phyloP scores from a whole-genome alignment of 2,329 filamentous ascomycete genomes.

The Fusarium buxicola region DNA sequence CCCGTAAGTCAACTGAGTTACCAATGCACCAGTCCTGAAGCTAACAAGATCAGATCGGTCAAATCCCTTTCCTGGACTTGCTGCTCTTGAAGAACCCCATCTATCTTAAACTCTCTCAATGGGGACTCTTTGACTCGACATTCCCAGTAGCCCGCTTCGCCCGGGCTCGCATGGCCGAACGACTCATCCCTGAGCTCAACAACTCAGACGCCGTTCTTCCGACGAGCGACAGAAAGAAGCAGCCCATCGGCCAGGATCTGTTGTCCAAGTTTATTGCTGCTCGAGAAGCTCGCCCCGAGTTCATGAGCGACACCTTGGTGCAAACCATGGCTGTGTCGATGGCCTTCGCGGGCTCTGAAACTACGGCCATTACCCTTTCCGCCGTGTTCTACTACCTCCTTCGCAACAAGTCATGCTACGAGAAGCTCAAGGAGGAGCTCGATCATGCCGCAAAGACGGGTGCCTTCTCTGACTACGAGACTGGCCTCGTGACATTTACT shows the following conservation, averaged over 20 bases:
- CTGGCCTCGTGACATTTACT: conserved; percentile 74
- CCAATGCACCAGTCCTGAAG: fast-evolving
- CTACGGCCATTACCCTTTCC: conserved; percentile 79
- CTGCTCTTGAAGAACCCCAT: conserved; percentile 81
- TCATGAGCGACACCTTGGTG: conserved; percentile 77
- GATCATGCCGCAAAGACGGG: conserved; percentile 68
- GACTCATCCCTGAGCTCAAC: conserved; percentile 61
- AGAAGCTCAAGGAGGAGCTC: conserved; percentile 69
- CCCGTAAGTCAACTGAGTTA: conserved; percentile 58
- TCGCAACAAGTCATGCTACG: conserved; percentile 68
- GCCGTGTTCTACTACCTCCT: conserved; percentile 81
- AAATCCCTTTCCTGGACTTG: conserved; percentile 78
- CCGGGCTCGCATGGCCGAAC: conserved; percentile 73
- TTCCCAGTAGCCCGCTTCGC: conserved; percentile 82
- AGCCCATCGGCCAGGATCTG: conserved; percentile 65
- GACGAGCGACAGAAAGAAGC: conserved; percentile 51
- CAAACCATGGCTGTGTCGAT: conserved; percentile 79
- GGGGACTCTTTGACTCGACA: conserved; percentile 74
- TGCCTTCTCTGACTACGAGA: conserved; percentile 61
- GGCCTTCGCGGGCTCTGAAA: conserved; percentile 81
- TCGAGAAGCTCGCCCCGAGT: conserved; percentile 72
- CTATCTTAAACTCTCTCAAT: conserved; percentile 74
- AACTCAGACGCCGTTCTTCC: conserved; percentile 46
- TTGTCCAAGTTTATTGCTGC: conserved; percentile 79
- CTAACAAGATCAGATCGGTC: conserved; percentile 66